These are phyloP conservation scores for Termitomyces sp. DNA, from an alignment of 768 basidiomycete genomes.

Conservation along the genomic window DNA sequence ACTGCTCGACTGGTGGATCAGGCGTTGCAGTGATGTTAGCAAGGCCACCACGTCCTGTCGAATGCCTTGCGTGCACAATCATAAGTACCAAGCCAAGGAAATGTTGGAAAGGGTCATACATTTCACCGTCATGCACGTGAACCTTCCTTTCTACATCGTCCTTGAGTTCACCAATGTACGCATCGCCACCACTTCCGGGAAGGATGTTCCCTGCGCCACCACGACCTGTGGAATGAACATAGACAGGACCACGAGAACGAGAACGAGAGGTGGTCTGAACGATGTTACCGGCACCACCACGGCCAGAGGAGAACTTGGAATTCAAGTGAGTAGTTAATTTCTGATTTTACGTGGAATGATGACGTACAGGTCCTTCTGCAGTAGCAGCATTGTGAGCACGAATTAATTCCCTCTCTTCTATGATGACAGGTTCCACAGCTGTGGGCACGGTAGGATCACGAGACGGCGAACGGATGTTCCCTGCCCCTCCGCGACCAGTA, in stretches of 20 bases:
- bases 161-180: neutral
- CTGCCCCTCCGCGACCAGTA: conserved; percentile 76
- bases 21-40: conserved; percentile 47
- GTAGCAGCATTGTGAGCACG: conserved; percentile 24
- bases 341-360: neutral
- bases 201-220: conserved; percentile 60
- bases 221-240: conserved; percentile 48
- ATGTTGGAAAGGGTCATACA: neutral
- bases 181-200: neutral
- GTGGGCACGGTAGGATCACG: conserved; percentile 32
- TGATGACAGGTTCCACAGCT: conserved; percentile 22
- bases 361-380: conserved; percentile 29
- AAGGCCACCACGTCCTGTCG: conserved; percentile 62
- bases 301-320: conserved; percentile 49
- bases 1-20: conserved; percentile 31
- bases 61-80: conserved; percentile 38
- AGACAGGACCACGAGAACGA: conserved; percentile 37
- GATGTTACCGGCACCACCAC: conserved; percentile 65
- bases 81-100: neutral
- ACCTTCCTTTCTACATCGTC: conserved; percentile 1
- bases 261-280: conserved; percentile 31
- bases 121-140: neutral
- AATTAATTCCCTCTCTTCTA: conserved; percentile 34
- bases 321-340: neutral
- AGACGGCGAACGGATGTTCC: conserved; percentile 81